Base-by-base conservation (phyloP, 805 yeast genomes). In the Monosporozyma siamensis region DNA sequence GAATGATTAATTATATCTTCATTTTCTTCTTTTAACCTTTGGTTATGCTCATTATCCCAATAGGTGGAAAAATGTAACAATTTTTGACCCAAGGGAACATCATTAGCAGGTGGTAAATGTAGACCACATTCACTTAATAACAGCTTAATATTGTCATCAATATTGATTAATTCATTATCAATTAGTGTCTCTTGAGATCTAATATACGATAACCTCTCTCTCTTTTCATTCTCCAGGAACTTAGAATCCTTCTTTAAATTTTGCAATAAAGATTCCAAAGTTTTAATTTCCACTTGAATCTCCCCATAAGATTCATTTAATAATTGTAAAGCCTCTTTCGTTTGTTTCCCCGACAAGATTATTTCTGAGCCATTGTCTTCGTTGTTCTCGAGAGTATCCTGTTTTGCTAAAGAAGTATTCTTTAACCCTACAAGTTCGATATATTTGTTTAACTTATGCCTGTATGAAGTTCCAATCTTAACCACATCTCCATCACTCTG, bases 371-470 rank as follows among this genome's bases (percentile, higher is more conserved):
- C 25, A 6, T 27, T 15, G 15, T 17, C 6, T 31, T 14, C 5
- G 10, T 14, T n/a, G n/a, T n/a, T n/a, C n/a, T n/a, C n/a, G n/a
- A n/a, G n/a, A 15, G 3, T 15, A 25, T 24, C 30, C 2, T 35
- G 11, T 5, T 25, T 24, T 14, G 17, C 15, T 34, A 56, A 40
- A 2, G 56, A 41, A 3, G 61, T 55, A 35, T 55, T 51, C 2
- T 39, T 32, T 4, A 50, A 47, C 1, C 62, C 62, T 5, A 57
- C 53, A 17, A 52, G 23, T 27, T 52, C 56, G 34, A 58, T 50
- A 41, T 59, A 59, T 15, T 43, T 40, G 38, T 56, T 46, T 46
- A 59, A 34, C 4, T 34, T 11, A 2, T 41, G 23, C 20, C 56
- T 52, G 44, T 59, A 54, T 12, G 46, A 40, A 3, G 54, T 44